Conservation (phyloP, 352 stramenopile species). For the Phytophthora multivora region DNA sequence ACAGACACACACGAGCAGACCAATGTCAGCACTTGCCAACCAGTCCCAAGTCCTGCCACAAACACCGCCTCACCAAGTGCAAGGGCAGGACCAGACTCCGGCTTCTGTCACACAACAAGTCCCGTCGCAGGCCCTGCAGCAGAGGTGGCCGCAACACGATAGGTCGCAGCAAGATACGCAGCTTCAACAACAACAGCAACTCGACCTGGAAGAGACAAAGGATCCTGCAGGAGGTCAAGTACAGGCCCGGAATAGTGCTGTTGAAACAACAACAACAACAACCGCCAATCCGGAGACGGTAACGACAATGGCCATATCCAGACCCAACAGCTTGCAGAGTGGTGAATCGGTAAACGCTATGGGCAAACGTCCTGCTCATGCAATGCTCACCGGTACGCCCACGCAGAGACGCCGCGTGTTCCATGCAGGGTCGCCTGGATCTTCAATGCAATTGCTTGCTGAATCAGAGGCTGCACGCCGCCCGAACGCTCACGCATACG, state of each 20-base stretch:
- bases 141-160: conserved; percentile 8
- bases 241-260: conserved; percentile 8
- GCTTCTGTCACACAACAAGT: conserved; percentile 6
- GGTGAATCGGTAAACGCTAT: not conserved
- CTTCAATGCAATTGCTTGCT: conserved; percentile 24
- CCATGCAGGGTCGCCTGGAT: conserved; percentile 21
- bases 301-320: conserved; percentile 2
- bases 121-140: conserved; percentile 9
- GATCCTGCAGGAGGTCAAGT: conserved; percentile 7
- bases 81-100: conserved; percentile 8
- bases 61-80: conserved; percentile 5
- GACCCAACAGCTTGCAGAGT: not conserved
- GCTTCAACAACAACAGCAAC: conserved; percentile 10
- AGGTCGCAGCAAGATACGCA: conserved; percentile 17
- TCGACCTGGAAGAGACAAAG: conserved; percentile 23
- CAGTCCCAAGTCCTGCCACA: conserved; percentile 12
- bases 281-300: not conserved
- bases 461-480: conserved; percentile 20
- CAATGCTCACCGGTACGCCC: conserved; percentile 4
- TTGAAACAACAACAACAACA: too few species aligned
- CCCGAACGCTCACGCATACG: conserved; percentile 15
- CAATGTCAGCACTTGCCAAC: not conserved
- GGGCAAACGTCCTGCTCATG: conserved; percentile 19
- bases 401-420: conserved; percentile 23
- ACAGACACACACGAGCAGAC: conserved; percentile 1